A percentile compares a stretch with the other conserved stretches of the same genome.
These are phyloP conservation scores for Sugiyamaella paludigena DNA, from an alignment of 1,139 yeast species.

Conservation along the genomic window DNA sequence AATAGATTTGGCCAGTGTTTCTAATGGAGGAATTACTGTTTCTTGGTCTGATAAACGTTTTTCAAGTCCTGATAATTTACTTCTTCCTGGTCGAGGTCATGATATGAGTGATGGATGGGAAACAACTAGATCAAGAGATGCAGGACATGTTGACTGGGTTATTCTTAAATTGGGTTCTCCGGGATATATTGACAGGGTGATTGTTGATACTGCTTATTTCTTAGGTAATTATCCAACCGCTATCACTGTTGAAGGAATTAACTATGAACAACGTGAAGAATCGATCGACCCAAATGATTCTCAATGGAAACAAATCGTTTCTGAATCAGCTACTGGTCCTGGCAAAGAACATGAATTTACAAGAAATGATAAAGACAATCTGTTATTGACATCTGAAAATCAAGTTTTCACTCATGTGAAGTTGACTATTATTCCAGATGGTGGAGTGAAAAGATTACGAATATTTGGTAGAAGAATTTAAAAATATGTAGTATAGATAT, in stretches of 20 bases:
- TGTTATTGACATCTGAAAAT: slow-evolving; percentile 16
- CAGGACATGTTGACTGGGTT: slow-evolving; percentile 90
- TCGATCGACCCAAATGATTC: slow-evolving; percentile 41
- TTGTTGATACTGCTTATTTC: slow-evolving; percentile 89
- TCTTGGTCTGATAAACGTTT: slow-evolving; percentile 87
- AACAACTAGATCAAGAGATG: slow-evolving; percentile 80
- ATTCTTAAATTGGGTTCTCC: slow-evolving; percentile 71
- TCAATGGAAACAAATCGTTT: slow-evolving; percentile 66
- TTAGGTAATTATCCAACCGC: slow-evolving; percentile 91
- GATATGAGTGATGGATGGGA: slow-evolving; percentile 99
- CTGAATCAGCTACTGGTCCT: slow-evolving; percentile 68
- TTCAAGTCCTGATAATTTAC: slow-evolving; percentile 82
- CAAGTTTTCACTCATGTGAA: slow-evolving; percentile 61
- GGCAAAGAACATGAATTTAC: slow-evolving; percentile 69
- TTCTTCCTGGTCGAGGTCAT: slow-evolving; percentile 89
- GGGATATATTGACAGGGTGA: slow-evolving; percentile 50
- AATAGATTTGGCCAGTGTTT: slow-evolving; percentile 76
- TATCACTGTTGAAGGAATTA: slow-evolving; percentile 53
- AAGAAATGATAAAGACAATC: slow-evolving; percentile 26
- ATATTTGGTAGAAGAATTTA: slow-evolving; percentile 54
- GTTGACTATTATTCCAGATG: slow-evolving; percentile 87
- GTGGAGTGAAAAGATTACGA: slow-evolving; percentile 88
- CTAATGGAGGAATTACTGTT: slow-evolving; percentile 86
- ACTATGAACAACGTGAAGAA: slow-evolving; percentile 39
- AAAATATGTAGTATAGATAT: too few species aligned